Conservation (phyloP, 108 stramenopile species). For the Mediolabrus comicus region DNA sequence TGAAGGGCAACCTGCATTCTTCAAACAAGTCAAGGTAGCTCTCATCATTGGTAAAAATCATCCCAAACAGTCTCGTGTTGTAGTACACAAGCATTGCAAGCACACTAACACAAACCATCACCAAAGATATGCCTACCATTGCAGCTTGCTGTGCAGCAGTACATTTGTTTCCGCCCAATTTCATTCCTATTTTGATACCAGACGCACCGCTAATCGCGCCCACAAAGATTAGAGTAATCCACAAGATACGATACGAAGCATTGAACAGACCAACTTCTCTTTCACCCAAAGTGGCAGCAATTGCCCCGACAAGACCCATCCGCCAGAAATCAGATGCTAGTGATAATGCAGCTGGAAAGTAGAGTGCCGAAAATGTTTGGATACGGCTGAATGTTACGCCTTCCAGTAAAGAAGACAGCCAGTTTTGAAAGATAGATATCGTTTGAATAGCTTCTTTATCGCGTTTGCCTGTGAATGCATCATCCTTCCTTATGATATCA, state of each 20-base stretch:
- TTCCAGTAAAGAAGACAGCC: conserved; percentile 10
- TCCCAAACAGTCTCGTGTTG: conserved; percentile 57
- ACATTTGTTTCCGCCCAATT: conserved; percentile 53
- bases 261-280: conserved; percentile 81
- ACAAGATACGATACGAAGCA: conserved; percentile 84
- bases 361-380: conserved; percentile 58
- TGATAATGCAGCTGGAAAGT: conserved; percentile 74
- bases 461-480: conserved; percentile 12
- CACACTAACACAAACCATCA: conserved; percentile 34
- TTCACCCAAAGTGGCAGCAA: conserved; percentile 74
- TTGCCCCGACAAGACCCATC: conserved; percentile 67
- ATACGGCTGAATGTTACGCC: conserved; percentile 67
- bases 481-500: conserved; percentile 43
- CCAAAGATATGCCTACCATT: conserved; percentile 50
- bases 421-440: too few species aligned
- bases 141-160: conserved; percentile 65
- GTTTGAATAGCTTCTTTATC: background rate
- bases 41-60: conserved; percentile 72
- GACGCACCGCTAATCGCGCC: conserved; percentile 46
- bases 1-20: conserved; percentile 56
- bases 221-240: conserved; percentile 79
- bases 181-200: conserved; percentile 51
- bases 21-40: conserved; percentile 69
- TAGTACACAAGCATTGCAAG: conserved; percentile 46
- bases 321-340: conserved; percentile 82